Conservation (phyloP, 148 eudicot species). For the Arctostaphylos glauca region DNA sequence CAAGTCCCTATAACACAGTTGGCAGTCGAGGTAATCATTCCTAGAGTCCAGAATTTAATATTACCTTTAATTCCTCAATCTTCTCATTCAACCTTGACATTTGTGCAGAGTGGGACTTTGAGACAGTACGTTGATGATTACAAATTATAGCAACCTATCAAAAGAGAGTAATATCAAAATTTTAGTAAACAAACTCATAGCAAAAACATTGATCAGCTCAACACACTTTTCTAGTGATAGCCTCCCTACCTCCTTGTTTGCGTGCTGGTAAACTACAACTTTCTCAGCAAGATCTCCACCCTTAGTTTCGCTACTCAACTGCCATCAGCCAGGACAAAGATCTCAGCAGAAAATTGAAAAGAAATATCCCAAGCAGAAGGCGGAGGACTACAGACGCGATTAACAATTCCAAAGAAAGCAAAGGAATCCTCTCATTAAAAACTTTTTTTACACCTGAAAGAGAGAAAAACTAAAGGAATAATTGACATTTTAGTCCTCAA, state of each 20-base stretch:
- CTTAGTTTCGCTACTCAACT: slow-evolving; percentile 71
- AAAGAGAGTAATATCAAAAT: slow-evolving; percentile 18
- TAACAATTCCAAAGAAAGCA: slow-evolving; percentile 6
- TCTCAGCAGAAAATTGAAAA: neutral
- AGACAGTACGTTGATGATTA: slow-evolving; percentile 96
- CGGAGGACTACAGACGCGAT: neutral
- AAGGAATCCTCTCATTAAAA: neutral
- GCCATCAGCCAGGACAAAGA: slow-evolving; percentile 21
- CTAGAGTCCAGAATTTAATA: neutral
- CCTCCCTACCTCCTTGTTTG: slow-evolving; percentile 78
- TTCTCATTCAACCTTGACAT: slow-evolving; percentile 65
- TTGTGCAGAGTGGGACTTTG: slow-evolving; percentile 82
- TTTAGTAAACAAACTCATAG: neutral
- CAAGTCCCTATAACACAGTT: neutral
- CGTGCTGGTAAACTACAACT: slow-evolving; percentile 64
- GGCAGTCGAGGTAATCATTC: neutral
- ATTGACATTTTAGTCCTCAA: neutral
- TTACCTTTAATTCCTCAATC: slow-evolving; percentile 82
- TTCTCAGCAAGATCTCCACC: slow-evolving; percentile 77
- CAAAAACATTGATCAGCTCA: neutral
- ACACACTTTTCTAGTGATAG: neutral
- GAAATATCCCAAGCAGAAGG: neutral
- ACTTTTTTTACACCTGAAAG: neutral
- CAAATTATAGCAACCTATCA: slow-evolving; percentile 95
- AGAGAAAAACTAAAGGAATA: neutral